phyloP scores from a whole-genome alignment of 2,329 filamentous ascomycete genomes.

The Penicillium hordei region DNA sequence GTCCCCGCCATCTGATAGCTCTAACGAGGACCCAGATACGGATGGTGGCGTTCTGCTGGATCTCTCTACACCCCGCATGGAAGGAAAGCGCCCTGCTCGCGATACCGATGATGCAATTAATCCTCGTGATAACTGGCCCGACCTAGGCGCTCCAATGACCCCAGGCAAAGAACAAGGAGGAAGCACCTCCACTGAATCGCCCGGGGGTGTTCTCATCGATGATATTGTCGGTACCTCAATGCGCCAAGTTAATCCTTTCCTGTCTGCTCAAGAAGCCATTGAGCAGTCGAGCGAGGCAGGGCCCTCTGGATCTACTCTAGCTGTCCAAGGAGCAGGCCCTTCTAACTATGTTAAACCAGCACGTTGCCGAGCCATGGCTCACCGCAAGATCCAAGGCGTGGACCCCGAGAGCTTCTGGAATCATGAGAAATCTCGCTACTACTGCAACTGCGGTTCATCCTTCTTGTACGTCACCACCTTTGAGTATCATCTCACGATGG shows the following conservation, averaged over 20 bases:
- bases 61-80: not conserved
- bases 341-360: not conserved
- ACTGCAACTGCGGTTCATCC: conserved; percentile 35
- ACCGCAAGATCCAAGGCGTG: conserved; percentile 12
- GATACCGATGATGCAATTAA: not conserved
- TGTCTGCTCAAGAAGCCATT: not conserved
- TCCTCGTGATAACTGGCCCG: not conserved
- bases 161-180: not conserved
- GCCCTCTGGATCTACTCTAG: not conserved
- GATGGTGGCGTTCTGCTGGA: conserved; percentile 19
- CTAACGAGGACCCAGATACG: conserved; percentile 52
- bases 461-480: not conserved
- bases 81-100: not conserved
- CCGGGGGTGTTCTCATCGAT: not conserved
- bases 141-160: not conserved
- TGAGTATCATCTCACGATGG: not conserved
- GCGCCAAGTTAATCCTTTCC: not conserved
- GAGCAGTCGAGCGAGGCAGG: not conserved
- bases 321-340: not conserved
- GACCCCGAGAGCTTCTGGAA: conserved; percentile 28
- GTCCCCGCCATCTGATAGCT: not conserved
- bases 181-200: conserved; percentile 1
- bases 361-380: not conserved
- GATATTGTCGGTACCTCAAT: not conserved
- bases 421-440: conserved; percentile 30